Conservation (phyloP, 805 yeast species). For the Yamadazyma phyllophila region DNA sequence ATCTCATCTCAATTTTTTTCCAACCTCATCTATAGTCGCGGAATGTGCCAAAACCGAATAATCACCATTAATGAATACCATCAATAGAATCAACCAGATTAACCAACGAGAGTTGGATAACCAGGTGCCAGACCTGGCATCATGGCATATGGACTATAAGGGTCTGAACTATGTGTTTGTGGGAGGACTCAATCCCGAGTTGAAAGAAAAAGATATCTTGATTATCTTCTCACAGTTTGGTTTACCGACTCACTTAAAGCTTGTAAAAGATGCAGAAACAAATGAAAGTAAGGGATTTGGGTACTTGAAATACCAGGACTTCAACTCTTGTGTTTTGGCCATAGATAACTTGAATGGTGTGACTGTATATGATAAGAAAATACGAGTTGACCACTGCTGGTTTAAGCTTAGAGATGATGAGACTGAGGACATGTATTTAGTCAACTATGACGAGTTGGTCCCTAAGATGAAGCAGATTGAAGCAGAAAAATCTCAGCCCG, state of each 20-base stretch:
- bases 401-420: constrained; percentile 56
- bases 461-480: constrained; percentile 14
- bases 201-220: constrained; percentile 74
- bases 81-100: constrained; percentile 49
- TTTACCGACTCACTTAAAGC: constrained; percentile 69
- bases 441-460: constrained; percentile 22
- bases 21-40: constrained; percentile 2
- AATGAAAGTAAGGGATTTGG: constrained; percentile 74
- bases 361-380: constrained; percentile 46
- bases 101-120: constrained; percentile 66
- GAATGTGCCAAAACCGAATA: constrained; percentile 7
- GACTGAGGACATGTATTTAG: constrained; percentile 40
- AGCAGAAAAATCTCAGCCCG: background rate
- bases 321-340: constrained; percentile 76
- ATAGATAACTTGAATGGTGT: constrained; percentile 85
- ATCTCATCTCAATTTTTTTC: constrained; percentile 11
- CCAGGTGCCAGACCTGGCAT: constrained; percentile 57
- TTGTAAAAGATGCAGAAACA: constrained; percentile 42
- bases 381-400: constrained; percentile 70
- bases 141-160: constrained; percentile 87
- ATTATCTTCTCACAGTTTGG: constrained; percentile 88
- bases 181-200: constrained; percentile 63
- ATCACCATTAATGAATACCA: constrained; percentile 30
- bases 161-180: constrained; percentile 77
- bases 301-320: constrained; percentile 79